Evolutionary conservation across 140 eudicot genomes (phyloP).

Genomic region (Bidens hawaiensis): DNA sequence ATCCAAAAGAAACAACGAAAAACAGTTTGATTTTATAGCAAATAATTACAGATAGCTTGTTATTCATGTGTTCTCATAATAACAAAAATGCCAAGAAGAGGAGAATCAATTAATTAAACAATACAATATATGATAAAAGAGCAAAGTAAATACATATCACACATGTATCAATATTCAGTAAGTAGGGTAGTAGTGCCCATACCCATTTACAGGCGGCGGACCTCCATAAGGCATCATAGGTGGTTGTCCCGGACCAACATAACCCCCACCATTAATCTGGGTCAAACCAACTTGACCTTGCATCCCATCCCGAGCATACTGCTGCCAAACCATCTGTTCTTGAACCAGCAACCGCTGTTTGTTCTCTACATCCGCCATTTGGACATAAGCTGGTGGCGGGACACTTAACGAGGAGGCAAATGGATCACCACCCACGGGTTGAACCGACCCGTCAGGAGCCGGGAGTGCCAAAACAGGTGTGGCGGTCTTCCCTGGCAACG

Average conservation of each 20-base stretch:
- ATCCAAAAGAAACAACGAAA: slow-evolving; percentile 12
- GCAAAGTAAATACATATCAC: slow-evolving; percentile 8
- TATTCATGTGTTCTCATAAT: slow-evolving; percentile 25
- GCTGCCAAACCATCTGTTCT: slow-evolving; percentile 85
- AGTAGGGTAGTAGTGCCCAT: slow-evolving; percentile 58
- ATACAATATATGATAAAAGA: slow-evolving; percentile 10
- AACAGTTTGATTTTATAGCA: slow-evolving; percentile 2
- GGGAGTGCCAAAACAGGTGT: slow-evolving; percentile 71
- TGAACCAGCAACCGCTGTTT: slow-evolving; percentile 71
- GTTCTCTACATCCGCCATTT: slow-evolving; percentile 74
- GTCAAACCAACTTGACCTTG: slow-evolving; percentile 66
- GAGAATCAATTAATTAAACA: slow-evolving; percentile 6
- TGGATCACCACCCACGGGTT: slow-evolving; percentile 60
- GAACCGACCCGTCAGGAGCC: slow-evolving; percentile 58
- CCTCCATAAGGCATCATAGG: slow-evolving; percentile 63
- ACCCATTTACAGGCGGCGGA: slow-evolving; percentile 50
- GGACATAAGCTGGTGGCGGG: slow-evolving; percentile 78
- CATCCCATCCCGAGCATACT: slow-evolving; percentile 68
- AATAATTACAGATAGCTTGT: slow-evolving; percentile 21
- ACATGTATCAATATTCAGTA: slow-evolving; percentile 21
- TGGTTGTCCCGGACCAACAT: slow-evolving; percentile 43
- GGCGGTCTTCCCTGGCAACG: slow-evolving; percentile 44
- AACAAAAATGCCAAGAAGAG: slow-evolving; percentile 17
- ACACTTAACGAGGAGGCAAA: slow-evolving; percentile 62
- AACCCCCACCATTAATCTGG: slow-evolving; percentile 48